Evolutionary conservation across 495 filamentous ascomycete species (phyloP).

Genomic region (Podospora fimiseda): DNA sequence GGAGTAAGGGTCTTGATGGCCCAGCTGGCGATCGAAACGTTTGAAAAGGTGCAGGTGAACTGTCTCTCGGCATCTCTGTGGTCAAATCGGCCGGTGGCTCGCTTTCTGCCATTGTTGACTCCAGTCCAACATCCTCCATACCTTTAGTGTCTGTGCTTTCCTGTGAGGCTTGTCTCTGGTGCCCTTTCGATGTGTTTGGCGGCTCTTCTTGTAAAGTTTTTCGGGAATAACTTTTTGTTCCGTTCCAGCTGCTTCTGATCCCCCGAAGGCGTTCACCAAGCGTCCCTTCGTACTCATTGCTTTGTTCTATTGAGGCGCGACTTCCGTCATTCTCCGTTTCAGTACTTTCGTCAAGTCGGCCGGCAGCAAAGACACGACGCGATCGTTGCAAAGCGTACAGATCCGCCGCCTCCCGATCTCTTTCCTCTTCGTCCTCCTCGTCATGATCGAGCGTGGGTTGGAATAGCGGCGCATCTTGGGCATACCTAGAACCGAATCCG

Average conservation of each 20-base stretch:
- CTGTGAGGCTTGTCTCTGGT: constrained; percentile 22
- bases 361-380: constrained; percentile 76
- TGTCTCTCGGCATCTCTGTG: constrained; percentile 48
- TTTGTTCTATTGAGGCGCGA: constrained; percentile 48
- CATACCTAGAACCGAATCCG: constrained; percentile 65
- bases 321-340: constrained; percentile 67
- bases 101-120: constrained; percentile 52
- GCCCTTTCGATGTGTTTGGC: constrained; percentile 31
- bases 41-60: constrained; percentile 80
- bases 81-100: constrained; percentile 56
- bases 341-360: constrained; percentile 70
- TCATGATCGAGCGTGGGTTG: constrained; percentile 78
- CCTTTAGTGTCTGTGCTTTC: constrained; percentile 55
- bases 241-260: constrained; percentile 57
- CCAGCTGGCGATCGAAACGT: constrained; percentile 51
- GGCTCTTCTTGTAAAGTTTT: constrained; percentile 15
- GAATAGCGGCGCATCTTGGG: constrained; percentile 82
- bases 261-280: constrained; percentile 42
- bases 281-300: constrained; percentile 44
- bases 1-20: constrained; percentile 18
- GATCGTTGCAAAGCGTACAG: constrained; percentile 86
- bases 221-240: constrained; percentile 36
- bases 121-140: constrained; percentile 85
- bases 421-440: constrained; percentile 81
- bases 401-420: constrained; percentile 87